Conservation (phyloP, 768 basidiomycete genomes). For the Termitomyces sp. region DNA sequence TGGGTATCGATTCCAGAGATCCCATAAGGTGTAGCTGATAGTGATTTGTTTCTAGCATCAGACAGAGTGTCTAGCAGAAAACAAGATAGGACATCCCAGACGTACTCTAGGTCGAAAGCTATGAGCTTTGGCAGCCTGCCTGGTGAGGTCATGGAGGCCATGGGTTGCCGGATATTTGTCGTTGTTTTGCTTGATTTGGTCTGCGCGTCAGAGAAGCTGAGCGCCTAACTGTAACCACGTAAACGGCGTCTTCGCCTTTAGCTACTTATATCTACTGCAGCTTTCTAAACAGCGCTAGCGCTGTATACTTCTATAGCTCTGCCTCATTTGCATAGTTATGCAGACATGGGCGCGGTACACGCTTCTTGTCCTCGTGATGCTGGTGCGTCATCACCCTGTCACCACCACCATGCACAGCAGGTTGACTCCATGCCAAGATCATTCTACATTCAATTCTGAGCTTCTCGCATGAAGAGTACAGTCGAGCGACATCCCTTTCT, state of each 20-base stretch:
- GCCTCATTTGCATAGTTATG: slow-evolving; percentile 4
- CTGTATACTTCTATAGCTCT: not conserved
- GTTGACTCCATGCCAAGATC: slow-evolving; percentile 18
- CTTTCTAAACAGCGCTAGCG: not conserved
- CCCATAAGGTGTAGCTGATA: slow-evolving; percentile 78
- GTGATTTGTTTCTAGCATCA: not conserved
- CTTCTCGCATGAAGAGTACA: slow-evolving; percentile 40
- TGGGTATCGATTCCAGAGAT: slow-evolving; percentile 85
- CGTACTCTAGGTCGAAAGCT: slow-evolving; percentile 79
- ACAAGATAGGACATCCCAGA: not conserved
- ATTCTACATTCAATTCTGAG: slow-evolving; percentile 35
- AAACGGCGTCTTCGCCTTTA: not conserved
- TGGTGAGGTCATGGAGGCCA: slow-evolving; percentile 1
- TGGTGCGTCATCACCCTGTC: slow-evolving; percentile 9
- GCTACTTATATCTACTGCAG: not conserved
- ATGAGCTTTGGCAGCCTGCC: slow-evolving; percentile 47
- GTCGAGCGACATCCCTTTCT: slow-evolving; percentile 34
- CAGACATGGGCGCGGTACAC: slow-evolving; percentile 15
- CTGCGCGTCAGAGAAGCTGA: not conserved
- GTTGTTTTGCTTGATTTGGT: not conserved
- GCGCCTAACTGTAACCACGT: not conserved
- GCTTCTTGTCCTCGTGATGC: slow-evolving; percentile 11
- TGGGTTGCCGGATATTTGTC: not conserved
- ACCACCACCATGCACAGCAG: not conserved
- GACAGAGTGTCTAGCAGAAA: not conserved